phyloP scores from a whole-genome alignment of 441 rosid species.

The Croton setiger region DNA sequence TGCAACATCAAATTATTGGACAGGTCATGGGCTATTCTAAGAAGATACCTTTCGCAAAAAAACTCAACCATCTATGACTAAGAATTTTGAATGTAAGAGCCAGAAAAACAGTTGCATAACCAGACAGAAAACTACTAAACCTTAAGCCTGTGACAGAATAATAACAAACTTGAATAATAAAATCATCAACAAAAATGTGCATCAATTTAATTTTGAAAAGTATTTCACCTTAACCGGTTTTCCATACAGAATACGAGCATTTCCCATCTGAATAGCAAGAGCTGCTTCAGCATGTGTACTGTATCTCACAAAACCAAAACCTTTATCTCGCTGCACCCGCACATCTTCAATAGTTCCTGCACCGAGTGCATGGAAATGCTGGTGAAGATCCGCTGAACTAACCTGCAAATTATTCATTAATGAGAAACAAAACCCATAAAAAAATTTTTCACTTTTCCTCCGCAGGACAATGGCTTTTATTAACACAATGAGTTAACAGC shows the following conservation, averaged over 20 bases:
- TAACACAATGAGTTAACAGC: neutral
- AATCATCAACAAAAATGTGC: neutral
- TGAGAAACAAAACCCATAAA: conserved; percentile 2
- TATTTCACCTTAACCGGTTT: conserved; percentile 65
- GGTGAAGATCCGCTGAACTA: conserved; percentile 63
- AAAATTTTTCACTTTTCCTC: neutral
- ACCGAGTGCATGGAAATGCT: conserved; percentile 56
- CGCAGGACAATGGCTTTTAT: neutral
- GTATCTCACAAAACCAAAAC: conserved; percentile 84
- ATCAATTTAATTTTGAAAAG: neutral
- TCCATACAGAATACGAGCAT: conserved; percentile 57
- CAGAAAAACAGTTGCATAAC: neutral
- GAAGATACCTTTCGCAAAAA: too few relatives aligned
- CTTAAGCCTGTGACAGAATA: neutral
- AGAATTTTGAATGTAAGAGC: too few relatives aligned
- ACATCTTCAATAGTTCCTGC: conserved; percentile 79
- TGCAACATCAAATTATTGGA: conserved; percentile 25
- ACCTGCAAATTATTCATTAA: conserved; percentile 44
- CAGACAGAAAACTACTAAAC: neutral
- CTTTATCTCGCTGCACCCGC: conserved; percentile 78
- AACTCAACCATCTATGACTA: too few relatives aligned
- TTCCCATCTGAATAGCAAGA: conserved; percentile 73
- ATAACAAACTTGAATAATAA: neutral
- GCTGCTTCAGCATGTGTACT: conserved; percentile 73
- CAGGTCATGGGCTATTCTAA: neutral